Base-by-base conservation (phyloP, 108 stramenopile species). In the Nitzschia putrida region DNA sequence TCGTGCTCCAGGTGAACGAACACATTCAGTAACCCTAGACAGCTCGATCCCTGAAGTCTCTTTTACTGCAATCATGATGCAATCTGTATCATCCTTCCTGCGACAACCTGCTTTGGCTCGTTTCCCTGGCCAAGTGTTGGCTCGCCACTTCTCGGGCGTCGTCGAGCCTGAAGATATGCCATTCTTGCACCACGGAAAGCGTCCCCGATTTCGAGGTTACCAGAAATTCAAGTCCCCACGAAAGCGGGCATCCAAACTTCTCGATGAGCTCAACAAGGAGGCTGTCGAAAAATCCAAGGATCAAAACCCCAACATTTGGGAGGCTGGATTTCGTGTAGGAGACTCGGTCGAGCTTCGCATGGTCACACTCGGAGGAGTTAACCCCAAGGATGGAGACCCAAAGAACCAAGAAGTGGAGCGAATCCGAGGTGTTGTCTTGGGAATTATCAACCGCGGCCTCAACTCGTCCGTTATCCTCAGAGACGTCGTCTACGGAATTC, bases 151-250 rank as follows among this genome's bases (percentile, higher is more conserved):
- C n/a, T 55, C 67, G 37, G n/a, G 43, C 12, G 22, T 52, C 20
- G 50, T 72, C n/a, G 50, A 25, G 9, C 61, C 56, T 7, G 82
- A 79, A 53, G 77, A 78, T 25, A 76, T 72, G 73, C 73, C 76
- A 14, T 79, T 67, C 63, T 47, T 82, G 25, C 85, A 85, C 53
- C 79, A 82, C 64, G 76, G 81, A 4, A 20, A 72, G 42, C 69
- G 78, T 18, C 81, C 85, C 16, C 57, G 81, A 45, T 72, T 47
- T 57, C 71, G 80, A 41, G 69, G 76, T 53, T 79, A 80, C 47
- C 68, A 72, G 21, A 94, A 94, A 66, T 94, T 91, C 76, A 84
- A 83, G 58, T 88, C 78, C 53, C 92, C 92, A 38, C 83, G 84
- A 0, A 91, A 89, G 58, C 76, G 88, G 14, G 92, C 92, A 34